phyloP scores from a whole-genome alignment of 441 rosid genomes.

The Dalechampia spathulata region DNA sequence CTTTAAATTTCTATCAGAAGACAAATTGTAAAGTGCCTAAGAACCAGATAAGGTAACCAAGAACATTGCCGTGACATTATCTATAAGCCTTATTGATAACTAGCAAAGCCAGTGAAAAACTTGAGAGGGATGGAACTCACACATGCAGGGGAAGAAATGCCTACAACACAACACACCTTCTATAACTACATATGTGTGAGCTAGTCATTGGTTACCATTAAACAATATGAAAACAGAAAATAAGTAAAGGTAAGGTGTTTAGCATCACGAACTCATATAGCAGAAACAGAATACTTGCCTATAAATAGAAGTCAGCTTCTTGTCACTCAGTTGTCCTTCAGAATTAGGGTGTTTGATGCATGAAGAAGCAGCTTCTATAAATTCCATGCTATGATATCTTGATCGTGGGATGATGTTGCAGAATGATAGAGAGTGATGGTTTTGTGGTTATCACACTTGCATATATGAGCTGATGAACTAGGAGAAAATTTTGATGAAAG shows the following conservation, averaged over 20 bases:
- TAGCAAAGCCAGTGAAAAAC: neutral
- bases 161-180: neutral
- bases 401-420: neutral
- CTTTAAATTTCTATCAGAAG: no score
- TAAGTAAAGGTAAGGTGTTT: conserved; percentile 12
- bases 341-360: conserved; percentile 17
- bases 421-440: conserved; percentile 7
- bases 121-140: neutral
- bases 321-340: conserved; percentile 25
- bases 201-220: conserved; percentile 5
- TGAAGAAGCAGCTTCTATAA: conserved; percentile 19
- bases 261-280: conserved; percentile 28
- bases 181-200: neutral
- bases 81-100: no score
- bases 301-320: conserved; percentile 27
- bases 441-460: conserved; percentile 4
- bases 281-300: conserved; percentile 59
- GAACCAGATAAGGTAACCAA: no score
- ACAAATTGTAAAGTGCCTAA: no score
- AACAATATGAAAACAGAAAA: conserved; percentile 5
- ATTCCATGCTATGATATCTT: no score
- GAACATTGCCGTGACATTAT: no score
- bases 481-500: neutral
- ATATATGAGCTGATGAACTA: neutral
- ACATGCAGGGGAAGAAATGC: no score